Evolutionary conservation across 2,329 filamentous ascomycete genomes (phyloP), one percentile per base, ranked within the genome.

Genomic region (Diaporthe aspalathi): DNA sequence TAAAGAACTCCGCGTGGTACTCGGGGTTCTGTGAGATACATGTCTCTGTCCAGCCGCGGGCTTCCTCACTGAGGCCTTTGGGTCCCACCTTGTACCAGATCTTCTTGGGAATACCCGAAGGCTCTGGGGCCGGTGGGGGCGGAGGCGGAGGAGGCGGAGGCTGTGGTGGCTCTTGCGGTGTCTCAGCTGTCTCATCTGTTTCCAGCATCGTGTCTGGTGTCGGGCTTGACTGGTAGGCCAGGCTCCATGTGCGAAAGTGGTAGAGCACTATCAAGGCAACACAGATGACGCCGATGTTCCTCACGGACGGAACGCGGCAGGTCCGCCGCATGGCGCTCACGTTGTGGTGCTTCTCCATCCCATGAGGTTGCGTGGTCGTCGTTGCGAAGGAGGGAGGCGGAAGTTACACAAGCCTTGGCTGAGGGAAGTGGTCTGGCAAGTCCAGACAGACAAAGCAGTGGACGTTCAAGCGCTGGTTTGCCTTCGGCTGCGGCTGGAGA

Each of bases 81-180:
- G 80, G 79, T 0, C 80, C 81, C 8, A 81, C 71, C 68, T 83
- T 83, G 72, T 82, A 82, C 81, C 81, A 83, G 20, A 83, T 72
- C 22, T 77, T 80, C 40, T 69, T 69, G 8, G 67, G 67, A 29
- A 69, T 69, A 4, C 54, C 52, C 2, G 27, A 27, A 16, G 45
- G 60, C 35, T 52, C 45, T 32, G n/a, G n/a, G n/a, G n/a, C n/a
- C n/a, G n/a, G n/a, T n/a, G n/a, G n/a, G n/a, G n/a, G n/a, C n/a
- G n/a, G n/a, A n/a, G n/a, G n/a, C n/a, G n/a, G n/a, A n/a, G n/a
- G n/a, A n/a, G n/a, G n/a, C n/a, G n/a, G n/a, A n/a, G n/a, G n/a
- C n/a, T n/a, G n/a, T n/a, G n/a, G n/a, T n/a, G n/a, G n/a, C n/a
- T n/a, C n/a, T n/a, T 32, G 32, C 32, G 32, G 8, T 32, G 32